These are phyloP conservation scores for Urtica urens DNA, from an alignment of 306 rosid species.

Conservation along the genomic window DNA sequence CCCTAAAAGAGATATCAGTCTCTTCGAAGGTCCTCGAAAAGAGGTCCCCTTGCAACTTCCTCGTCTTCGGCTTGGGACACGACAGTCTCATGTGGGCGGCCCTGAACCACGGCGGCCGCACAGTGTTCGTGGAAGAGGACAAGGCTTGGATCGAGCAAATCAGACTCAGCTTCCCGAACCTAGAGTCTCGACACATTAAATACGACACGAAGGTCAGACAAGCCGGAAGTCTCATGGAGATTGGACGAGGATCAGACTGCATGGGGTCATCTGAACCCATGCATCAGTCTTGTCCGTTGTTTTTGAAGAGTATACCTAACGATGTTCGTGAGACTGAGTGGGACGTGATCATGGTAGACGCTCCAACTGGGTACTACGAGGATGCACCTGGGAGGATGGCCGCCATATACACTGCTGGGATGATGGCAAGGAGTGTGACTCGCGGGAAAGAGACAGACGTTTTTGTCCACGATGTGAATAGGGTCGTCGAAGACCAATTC, in stretches of 20 bases:
- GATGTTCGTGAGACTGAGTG: conserved; percentile 60
- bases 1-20: conserved; percentile 57
- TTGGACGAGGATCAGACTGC: conserved; percentile 45
- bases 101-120: conserved; percentile 86
- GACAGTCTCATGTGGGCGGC: conserved; percentile 92
- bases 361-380: conserved; percentile 73
- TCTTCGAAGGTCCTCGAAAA: conserved; percentile 44
- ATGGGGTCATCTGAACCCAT: conserved; percentile 48
- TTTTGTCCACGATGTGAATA: conserved; percentile 87
- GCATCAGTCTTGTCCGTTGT: conserved; percentile 40
- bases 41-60: conserved; percentile 80
- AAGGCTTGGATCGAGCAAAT: conserved; percentile 61
- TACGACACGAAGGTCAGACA: conserved; percentile 64
- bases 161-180: conserved; percentile 28
- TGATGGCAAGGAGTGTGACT: conserved; percentile 74
- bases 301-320: conserved; percentile 54
- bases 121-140: conserved; percentile 79
- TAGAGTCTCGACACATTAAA: conserved; percentile 59
- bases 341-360: conserved; percentile 97
- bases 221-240: conserved; percentile 41
- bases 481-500: conserved; percentile 62
- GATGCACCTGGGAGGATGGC: conserved; percentile 89
- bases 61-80: conserved; percentile 75
- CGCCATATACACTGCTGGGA: conserved; percentile 80
- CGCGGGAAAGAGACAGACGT: conserved; percentile 59